Evolutionary conservation across 192 early-diverging fungal species (phyloP), one percentile per base, ranked within the genome.

Genomic region (Coemansia sp.): DNA sequence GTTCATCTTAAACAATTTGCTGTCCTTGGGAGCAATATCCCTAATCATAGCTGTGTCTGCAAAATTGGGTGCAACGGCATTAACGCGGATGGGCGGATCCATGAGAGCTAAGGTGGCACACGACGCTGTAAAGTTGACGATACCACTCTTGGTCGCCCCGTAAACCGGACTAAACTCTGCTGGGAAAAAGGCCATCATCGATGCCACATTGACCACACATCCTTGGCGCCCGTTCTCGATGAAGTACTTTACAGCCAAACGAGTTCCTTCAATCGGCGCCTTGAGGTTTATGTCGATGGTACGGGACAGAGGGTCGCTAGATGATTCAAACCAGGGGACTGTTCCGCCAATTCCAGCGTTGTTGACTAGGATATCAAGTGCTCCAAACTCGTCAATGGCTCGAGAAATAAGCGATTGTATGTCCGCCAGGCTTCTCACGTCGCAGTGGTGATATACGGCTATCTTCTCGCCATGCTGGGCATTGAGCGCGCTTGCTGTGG

Each of bases 181-280:
- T 1, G 86, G 85, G 57, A 79, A 79, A 22, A 90, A 77, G 1
- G 90, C 93, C 39, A 91, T 90, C 58, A 91, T 83, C 7, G 90
- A 92, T 1, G 93, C 88, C 4, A 89, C 90, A 64, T 92, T 95
- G 41, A 95, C 76, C 22, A 93, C 87, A 8, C 91, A 88, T 8
- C 89, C 92, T 6, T 39, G 60, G 8, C 82, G 84, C n/a, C 71
- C 61, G 29, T 72, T 75, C 25, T 84, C 72, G 6, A 69, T 49
- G 62, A 93, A 80, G 54, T 88, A 76, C n/a, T 81, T 65, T 19
- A 94, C 73, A 0, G 87, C 94, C 31, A 92, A 63, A 5, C 89
- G 87, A 0, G 94, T 93, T 29, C 92, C 91, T 37, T 89, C 77
- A 38, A 95, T 82, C 5, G 93, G 90, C 22, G 89, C 91, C 8